Conservation (phyloP, 352 stramenopile genomes). For the Halophytophthora polymorphica region DNA sequence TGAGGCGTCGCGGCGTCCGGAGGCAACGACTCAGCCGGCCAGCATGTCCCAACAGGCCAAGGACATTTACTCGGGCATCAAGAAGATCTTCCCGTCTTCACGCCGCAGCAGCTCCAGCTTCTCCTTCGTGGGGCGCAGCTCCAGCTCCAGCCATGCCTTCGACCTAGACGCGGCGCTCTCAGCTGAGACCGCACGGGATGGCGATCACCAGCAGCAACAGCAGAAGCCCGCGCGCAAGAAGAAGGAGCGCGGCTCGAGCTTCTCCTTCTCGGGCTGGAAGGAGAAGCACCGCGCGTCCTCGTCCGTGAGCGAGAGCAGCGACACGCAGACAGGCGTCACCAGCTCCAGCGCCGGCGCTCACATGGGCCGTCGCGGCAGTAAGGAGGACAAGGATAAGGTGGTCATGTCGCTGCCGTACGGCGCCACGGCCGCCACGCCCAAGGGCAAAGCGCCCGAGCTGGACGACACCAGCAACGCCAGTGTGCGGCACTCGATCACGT, state of each 20-base stretch:
- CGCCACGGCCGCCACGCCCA: conserved; percentile 29
- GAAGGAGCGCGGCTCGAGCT: conserved; percentile 53
- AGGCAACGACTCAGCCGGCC: neutral
- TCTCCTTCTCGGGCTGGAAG: conserved; percentile 49
- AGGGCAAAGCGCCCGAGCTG: conserved; percentile 13
- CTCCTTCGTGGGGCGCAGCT: conserved; percentile 36
- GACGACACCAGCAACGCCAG: conserved; percentile 14
- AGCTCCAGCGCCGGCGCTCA: too few species aligned
- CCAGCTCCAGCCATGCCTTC: too few species aligned
- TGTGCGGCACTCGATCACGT: conserved; percentile 19
- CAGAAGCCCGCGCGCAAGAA: conserved; percentile 26
- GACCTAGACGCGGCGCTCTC: conserved; percentile 28
- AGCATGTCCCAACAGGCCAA: conserved; percentile 72
- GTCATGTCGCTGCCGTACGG: conserved; percentile 44
- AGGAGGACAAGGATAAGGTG: conserved; percentile 15
- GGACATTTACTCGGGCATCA: conserved; percentile 75
- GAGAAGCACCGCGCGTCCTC: conserved; percentile 38
- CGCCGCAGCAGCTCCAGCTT: conserved; percentile 51
- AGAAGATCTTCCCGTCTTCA: conserved; percentile 69
- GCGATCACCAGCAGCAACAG: conserved; percentile 19
- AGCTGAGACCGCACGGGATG: conserved; percentile 30
- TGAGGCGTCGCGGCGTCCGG: neutral
- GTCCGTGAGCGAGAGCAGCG: too few species aligned
- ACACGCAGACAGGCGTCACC: too few species aligned
- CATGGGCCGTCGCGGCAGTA: too few species aligned